phyloP scores from a whole-genome alignment of 2,329 filamentous ascomycete genomes.

The Corynespora cassiicola region DNA sequence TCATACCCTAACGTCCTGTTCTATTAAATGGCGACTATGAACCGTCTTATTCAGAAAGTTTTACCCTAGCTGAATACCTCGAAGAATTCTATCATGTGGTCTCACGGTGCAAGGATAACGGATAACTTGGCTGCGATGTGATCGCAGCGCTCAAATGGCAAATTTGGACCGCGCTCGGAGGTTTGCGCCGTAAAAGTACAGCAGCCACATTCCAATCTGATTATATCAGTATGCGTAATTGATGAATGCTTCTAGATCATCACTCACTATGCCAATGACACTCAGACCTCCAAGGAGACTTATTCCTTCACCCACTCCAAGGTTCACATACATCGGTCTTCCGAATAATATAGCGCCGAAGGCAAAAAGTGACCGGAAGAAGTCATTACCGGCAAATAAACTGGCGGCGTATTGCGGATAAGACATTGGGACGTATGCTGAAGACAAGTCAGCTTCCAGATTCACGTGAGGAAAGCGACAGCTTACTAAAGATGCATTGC shows the following conservation, averaged over 20 bases:
- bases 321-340: slow-evolving; percentile 61
- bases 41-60: no score
- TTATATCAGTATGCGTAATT: not conserved
- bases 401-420: slow-evolving; percentile 54
- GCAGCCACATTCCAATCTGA: slow-evolving; percentile 25
- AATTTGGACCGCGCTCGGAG: slow-evolving; percentile 25
- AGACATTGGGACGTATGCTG: slow-evolving; percentile 66
- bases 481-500: slow-evolving; percentile 55
- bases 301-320: slow-evolving; percentile 63
- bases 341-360: slow-evolving; percentile 65
- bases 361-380: slow-evolving; percentile 61
- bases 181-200: slow-evolving; percentile 22
- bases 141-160: slow-evolving; percentile 16
- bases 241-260: not conserved
- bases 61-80: no score
- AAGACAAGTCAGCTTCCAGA: not conserved
- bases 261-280: slow-evolving; percentile 51
- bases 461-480: not conserved
- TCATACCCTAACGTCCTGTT: no score
- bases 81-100: no score
- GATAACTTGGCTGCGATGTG: no score
- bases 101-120: no score
- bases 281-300: slow-evolving; percentile 59
- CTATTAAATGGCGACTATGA: no score
- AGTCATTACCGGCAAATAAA: slow-evolving; percentile 67